These are phyloP conservation scores for Metarhizium brunneum DNA, from an alignment of 2,329 filamentous ascomycete species.

Conservation along the genomic window DNA sequence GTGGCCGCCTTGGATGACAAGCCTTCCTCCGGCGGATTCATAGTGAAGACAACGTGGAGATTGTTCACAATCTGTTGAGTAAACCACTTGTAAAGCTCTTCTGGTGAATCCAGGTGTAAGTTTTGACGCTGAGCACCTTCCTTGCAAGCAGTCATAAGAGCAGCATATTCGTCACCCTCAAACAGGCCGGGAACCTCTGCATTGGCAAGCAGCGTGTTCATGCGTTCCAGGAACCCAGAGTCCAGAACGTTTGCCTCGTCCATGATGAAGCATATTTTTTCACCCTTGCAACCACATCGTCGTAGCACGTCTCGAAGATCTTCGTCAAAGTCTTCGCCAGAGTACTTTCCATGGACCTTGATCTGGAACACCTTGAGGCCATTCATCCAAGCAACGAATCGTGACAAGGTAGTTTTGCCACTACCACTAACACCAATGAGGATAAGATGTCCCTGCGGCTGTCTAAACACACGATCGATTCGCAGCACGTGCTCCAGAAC, in stretches of 20 bases:
- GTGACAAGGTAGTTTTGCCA: conserved; percentile 95
- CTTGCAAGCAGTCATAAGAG: conserved; percentile 98
- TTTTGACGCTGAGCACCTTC: conserved; percentile 96
- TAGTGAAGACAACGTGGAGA: conserved; percentile 97
- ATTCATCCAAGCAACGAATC: conserved; percentile 99
- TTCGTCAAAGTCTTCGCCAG: conserved; percentile 96
- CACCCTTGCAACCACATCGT: conserved; percentile 90
- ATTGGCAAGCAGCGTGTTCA: conserved; percentile 98
- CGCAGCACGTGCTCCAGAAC: conserved; percentile 95
- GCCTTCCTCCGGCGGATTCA: conserved; percentile 97
- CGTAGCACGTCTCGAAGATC: conserved; percentile 90
- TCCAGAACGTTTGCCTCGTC: conserved; percentile 98
- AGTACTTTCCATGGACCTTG: conserved; percentile 98
- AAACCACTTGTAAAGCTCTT: conserved; percentile 99
- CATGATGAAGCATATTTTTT: conserved; percentile 99
- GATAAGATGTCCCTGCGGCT: conserved; percentile 96
- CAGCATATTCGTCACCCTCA: conserved; percentile 95
- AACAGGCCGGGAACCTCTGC: conserved; percentile 99
- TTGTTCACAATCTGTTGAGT: conserved; percentile 99
- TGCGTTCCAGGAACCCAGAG: conserved; percentile 95
- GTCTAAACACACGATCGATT: conserved; percentile 96
- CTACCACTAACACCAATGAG: conserved; percentile 97
- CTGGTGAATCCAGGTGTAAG: conserved; percentile 88
- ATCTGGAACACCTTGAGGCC: conserved; percentile 98
- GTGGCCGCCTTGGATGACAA: conserved; percentile 94